Base-by-base conservation (phyloP, 768 basidiomycete species). In the Pluteus cervinus region DNA sequence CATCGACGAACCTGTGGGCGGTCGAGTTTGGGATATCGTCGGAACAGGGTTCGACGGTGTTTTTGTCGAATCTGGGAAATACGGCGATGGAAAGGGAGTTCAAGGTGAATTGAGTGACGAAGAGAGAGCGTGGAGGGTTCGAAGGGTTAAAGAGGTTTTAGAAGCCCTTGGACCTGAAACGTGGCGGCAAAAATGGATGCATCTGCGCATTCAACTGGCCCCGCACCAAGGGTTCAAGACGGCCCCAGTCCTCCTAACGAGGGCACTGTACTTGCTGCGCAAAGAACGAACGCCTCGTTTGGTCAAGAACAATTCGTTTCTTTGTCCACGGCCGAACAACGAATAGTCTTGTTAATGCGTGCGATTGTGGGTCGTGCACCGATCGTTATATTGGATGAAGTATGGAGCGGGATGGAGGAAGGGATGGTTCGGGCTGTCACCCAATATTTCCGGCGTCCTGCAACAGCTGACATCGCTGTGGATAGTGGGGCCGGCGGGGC, bases 401-500 rank as follows among this genome's bases (percentile, higher is more conserved):
- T 82, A 7, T 92, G 88, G 76, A 81, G 86, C 16, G 93, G 92
- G 17, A 93, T 98, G 88, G 87, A 87, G 45, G 80, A 76, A 29
- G 61, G 56, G 4, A 87, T 89, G 78, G 76, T 93, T 21, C 57
- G 57, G 12, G 73, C 73, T 24, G 86, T 79, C 28, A 65, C 74
- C 45, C 48, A 46, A 28, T 87, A 88, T 51, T 53, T 99, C 29
- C 65, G 81, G 14, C 68, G 63, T 24, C n/a, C n/a, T n/a, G n/a
- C n/a, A n/a, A n/a, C n/a, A n/a, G n/a, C n/a, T n/a, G n/a, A n/a
- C n/a, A n/a, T n/a, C n/a, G n/a, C n/a, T n/a, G 42, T 67, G 41
- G 52, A 40, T 26, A 29, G 29, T 33, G 15, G 21, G n/a, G 32
- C 50, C 16, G 57, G 50, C n/a, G 64, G 60, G 1, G 77, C 73